Base-by-base conservation (phyloP, 306 rosid species). In the Glycyrrhiza uralensis region DNA sequence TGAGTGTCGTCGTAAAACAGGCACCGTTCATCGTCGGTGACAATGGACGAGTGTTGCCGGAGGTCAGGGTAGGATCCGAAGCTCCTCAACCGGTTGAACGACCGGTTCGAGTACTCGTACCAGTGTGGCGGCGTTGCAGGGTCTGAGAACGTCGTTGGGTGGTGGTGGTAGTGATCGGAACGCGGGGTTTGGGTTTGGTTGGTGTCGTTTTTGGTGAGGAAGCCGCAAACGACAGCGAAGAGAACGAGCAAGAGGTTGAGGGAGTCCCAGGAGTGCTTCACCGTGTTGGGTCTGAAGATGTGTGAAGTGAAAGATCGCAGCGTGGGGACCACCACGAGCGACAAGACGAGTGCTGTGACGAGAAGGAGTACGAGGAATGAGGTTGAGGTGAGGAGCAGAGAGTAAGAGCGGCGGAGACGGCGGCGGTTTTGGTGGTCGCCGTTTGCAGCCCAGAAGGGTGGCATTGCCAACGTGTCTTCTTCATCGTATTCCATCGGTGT, bases 181-280 rank as follows among this genome's bases (percentile, higher is more conserved):
- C 79, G 79, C 2, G 83, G 64, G 6, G 65, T 71, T n/a, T 29
- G 28, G 0, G 49, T 61, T 30, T 84, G 74, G 33, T 17, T 4
- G 18, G 12, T 74, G 66, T 59, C 81, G 58, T 66, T 90, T 79
- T 87, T 80, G 30, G 88, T 62, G 14, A 93, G 93, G 55, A 93
- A 93, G 5, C 88, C 98, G 10, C 98, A 93, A 72, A 86, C 76
- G 74, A 93, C 82, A 79, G 98, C 98, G 32, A 93, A 93, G 69
- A 93, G 88, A 23, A 93, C 96, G 1, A 93, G 97, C 2, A 93
- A 62, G 1, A 90, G 38, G 56, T 93, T 90, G 69, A 93, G 89
- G 1, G 75, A 84, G 20, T 90, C 92, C 97, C 96, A 93, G 29
- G 90, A 75, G 39, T 83, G 91, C 85, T 84, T 90, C 4, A 93